These are phyloP conservation scores for Syncephalastrum contaminatum DNA, from an alignment of 371 early-diverging fungal genomes.

Conservation along the genomic window DNA sequence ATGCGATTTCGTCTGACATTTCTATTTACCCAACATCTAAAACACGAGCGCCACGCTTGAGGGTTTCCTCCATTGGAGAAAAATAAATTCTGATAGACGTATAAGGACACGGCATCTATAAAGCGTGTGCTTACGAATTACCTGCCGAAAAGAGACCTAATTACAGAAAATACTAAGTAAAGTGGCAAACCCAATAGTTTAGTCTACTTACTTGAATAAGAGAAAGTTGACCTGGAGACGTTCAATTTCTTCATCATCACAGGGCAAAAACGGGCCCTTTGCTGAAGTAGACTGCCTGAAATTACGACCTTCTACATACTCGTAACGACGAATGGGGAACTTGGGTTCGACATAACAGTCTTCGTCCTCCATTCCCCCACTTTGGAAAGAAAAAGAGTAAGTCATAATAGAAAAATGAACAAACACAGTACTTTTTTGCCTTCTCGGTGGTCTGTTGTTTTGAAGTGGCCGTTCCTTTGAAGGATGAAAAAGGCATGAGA, in stretches of 20 bases:
- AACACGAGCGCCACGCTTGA: conserved; percentile 25
- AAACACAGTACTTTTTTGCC: no score
- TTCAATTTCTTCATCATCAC: conserved; percentile 49
- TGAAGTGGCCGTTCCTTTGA: no score
- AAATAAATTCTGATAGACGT: conserved; percentile 12
- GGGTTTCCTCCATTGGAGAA: conserved; percentile 20
- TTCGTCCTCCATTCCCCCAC: conserved; percentile 4
- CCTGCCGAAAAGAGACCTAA: conserved; percentile 7
- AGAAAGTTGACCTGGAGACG: conserved; percentile 36
- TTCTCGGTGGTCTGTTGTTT: no score
- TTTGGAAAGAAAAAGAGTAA: no score
- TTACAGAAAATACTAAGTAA: background rate
- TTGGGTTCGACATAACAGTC: conserved; percentile 26
- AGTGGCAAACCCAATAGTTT: background rate
- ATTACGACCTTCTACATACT: conserved; percentile 36
- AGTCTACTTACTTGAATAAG: conserved; percentile 22
- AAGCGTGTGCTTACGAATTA: background rate
- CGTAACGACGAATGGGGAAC: conserved; percentile 30
- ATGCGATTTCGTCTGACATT: background rate
- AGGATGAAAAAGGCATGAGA: no score
- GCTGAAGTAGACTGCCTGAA: conserved; percentile 19
- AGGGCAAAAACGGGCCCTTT: conserved; percentile 32
- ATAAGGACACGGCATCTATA: background rate
- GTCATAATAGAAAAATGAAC: no score
- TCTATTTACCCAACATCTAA: conserved; percentile 24